These are phyloP conservation scores for Podospora pseudocomata DNA, from an alignment of 495 filamentous ascomycete species.

Conservation along the genomic window DNA sequence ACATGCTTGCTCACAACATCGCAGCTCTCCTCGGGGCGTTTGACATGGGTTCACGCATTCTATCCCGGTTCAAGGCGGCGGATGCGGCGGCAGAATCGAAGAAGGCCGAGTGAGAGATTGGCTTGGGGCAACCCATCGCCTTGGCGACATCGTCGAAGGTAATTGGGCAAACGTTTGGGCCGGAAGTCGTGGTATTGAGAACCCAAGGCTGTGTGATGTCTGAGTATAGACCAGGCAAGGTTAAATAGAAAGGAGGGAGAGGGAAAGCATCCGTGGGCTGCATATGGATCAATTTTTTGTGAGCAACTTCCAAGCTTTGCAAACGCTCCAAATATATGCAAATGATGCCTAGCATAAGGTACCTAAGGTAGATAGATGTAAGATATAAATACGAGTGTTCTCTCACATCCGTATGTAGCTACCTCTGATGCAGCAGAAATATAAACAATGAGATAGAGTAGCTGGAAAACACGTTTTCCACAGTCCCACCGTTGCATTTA, in stretches of 20 bases:
- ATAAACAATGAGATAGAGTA: not conserved
- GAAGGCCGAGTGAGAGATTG: not conserved
- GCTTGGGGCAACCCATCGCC: not conserved
- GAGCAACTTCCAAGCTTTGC: too few relatives aligned
- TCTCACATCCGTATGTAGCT: not conserved
- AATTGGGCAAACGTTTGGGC: not conserved
- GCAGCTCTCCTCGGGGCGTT: constrained; percentile 38
- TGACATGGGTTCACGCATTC: constrained; percentile 42
- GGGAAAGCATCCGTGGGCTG: not conserved
- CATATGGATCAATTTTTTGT: not conserved
- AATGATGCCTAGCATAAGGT: not conserved
- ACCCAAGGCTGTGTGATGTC: not conserved
- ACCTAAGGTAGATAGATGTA: not conserved
- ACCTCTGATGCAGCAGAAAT: not conserved
- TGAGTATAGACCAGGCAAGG: not conserved
- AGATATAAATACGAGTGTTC: not conserved
- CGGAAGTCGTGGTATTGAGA: not conserved
- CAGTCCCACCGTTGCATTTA: not conserved
- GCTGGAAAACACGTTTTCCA: not conserved
- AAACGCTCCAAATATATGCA: not conserved
- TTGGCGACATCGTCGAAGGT: not conserved
- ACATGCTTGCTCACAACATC: constrained; percentile 13
- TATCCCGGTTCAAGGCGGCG: constrained; percentile 32
- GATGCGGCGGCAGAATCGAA: constrained; percentile 28
- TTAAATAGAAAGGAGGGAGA: not conserved